These are phyloP conservation scores for Coemansia sp. DNA, from an alignment of 192 early-diverging fungal species.

Conservation along the genomic window DNA sequence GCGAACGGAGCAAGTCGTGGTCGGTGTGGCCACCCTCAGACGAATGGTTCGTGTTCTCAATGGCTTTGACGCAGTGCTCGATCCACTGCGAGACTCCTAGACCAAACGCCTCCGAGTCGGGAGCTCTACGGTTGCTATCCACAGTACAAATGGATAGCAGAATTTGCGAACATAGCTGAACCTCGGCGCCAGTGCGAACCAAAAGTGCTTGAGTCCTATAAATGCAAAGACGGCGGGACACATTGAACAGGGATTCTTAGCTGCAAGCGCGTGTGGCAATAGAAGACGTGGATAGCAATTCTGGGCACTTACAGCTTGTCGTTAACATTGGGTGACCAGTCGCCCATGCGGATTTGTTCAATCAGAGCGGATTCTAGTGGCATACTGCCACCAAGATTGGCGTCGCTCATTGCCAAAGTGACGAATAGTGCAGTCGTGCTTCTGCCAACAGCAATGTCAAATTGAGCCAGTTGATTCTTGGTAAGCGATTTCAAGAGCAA, in stretches of 20 bases:
- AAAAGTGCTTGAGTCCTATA: constrained; percentile 42
- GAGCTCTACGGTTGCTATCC: neutral
- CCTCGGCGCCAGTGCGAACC: constrained; percentile 12
- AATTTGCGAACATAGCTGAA: constrained; percentile 33
- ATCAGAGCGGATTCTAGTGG: constrained; percentile 23
- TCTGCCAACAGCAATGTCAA: neutral
- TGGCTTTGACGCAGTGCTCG: constrained; percentile 23
- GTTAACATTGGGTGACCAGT: constrained; percentile 37
- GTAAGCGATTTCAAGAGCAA: neutral
- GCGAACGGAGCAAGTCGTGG: constrained; percentile 14
- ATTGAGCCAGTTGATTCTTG: neutral
- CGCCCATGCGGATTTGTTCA: constrained; percentile 34
- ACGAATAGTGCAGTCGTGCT: neutral
- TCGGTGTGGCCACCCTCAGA: neutral
- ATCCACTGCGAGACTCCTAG: constrained; percentile 23
- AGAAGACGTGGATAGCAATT: neutral
- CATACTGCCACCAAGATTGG: neutral
- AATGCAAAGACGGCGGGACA: neutral
- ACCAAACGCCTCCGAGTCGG: constrained; percentile 24
- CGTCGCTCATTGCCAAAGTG: neutral
- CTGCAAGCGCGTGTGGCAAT: neutral
- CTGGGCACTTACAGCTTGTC: constrained; percentile 36
- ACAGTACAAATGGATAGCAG: constrained; percentile 19
- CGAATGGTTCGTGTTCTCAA: constrained; percentile 20
- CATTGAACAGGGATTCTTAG: neutral